Conservation (phyloP, 2,329 filamentous ascomycete species). For the Shiraia bambusicola region DNA sequence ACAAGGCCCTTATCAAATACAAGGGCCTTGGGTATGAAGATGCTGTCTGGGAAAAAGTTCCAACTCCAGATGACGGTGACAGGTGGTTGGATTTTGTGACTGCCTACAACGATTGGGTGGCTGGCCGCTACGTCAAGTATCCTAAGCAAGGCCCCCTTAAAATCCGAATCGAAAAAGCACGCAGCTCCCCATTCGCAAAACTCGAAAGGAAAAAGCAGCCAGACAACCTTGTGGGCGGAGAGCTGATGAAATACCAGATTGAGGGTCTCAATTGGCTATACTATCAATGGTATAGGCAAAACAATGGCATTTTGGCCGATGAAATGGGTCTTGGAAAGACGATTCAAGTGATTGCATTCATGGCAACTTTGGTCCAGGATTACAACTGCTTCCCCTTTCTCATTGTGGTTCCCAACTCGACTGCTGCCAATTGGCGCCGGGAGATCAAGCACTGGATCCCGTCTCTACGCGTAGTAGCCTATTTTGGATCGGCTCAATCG, state of each 20-base stretch:
- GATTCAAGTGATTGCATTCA: slow-evolving; percentile 83
- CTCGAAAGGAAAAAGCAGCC: slow-evolving; percentile 74
- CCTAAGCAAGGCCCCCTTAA: slow-evolving; percentile 59
- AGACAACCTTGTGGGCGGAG: slow-evolving; percentile 69
- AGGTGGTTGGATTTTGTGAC: slow-evolving; percentile 77
- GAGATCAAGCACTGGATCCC: slow-evolving; percentile 96
- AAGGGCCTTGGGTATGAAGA: slow-evolving; percentile 91
- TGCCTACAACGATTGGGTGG: slow-evolving; percentile 85
- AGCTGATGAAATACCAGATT: slow-evolving; percentile 90
- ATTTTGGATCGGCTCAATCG: slow-evolving; percentile 75
- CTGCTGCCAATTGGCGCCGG: slow-evolving; percentile 94
- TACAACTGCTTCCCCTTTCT: slow-evolving; percentile 86
- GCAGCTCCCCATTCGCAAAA: slow-evolving; percentile 64
- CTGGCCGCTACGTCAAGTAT: slow-evolving; percentile 71
- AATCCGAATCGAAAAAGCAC: slow-evolving; percentile 68
- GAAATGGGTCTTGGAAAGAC: slow-evolving; percentile 99
- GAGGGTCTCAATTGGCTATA: slow-evolving; percentile 95
- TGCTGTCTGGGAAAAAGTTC: slow-evolving; percentile 84
- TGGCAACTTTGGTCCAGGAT: slow-evolving; percentile 65
- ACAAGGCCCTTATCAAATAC: slow-evolving; percentile 81
- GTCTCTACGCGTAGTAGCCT: slow-evolving; percentile 82
- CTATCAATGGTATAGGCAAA: slow-evolving; percentile 78
- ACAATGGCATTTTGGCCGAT: slow-evolving; percentile 89
- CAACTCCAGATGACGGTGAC: slow-evolving; percentile 62
- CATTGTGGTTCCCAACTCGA: slow-evolving; percentile 90